Evolutionary conservation across 1,284 basidiomycete species (phyloP).

Genomic region (Ceratobasidium sp.): DNA sequence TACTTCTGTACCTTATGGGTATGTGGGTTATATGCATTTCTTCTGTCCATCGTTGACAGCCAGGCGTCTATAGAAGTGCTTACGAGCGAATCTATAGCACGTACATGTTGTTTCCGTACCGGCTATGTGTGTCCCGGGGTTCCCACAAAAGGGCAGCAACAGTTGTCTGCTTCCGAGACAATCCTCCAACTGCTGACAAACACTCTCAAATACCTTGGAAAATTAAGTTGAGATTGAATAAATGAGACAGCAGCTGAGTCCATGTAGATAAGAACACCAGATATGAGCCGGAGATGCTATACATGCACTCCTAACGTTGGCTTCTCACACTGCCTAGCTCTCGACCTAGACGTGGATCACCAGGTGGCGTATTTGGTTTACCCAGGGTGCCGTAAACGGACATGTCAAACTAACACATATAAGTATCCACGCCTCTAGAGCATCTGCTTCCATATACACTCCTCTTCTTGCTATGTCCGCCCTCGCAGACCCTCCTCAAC

Average conservation of each 20-base stretch:
- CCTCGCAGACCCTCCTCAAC: background rate
- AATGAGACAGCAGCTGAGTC: background rate
- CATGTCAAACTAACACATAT: background rate
- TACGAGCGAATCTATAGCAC: background rate
- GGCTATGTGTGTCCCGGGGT: background rate
- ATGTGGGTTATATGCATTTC: background rate
- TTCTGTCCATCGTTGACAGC: background rate
- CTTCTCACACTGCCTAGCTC: background rate
- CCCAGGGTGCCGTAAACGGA: background rate
- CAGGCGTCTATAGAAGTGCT: background rate
- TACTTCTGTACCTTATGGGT: background rate
- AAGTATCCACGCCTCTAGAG: background rate
- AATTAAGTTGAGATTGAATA: background rate
- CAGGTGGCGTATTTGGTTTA: slow-evolving; percentile 6
- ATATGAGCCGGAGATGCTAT: background rate
- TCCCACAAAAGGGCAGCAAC: background rate
- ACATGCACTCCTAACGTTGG: background rate
- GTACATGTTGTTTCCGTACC: background rate
- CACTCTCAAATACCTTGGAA: background rate
- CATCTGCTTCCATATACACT: background rate
- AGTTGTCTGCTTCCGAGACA: no score
- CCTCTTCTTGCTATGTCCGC: slow-evolving; percentile 4
- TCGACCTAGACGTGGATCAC: background rate
- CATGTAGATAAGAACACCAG: background rate
- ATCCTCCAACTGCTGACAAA: background rate